Conservation (phyloP, 2,329 filamentous ascomycete species). For the Scedosporium dehoogii region DNA sequence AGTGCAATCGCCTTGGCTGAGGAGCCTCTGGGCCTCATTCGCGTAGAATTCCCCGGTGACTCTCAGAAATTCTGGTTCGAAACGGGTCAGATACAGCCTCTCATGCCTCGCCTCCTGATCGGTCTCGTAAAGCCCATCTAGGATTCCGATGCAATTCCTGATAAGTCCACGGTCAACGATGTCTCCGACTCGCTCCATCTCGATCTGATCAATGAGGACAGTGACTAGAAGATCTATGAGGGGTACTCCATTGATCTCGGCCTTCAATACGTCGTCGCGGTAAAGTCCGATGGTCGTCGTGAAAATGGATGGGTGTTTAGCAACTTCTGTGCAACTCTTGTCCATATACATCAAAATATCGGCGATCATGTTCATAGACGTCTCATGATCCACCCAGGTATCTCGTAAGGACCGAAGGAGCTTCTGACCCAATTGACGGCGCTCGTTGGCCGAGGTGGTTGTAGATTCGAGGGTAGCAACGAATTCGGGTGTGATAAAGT, state of each 20-base stretch:
- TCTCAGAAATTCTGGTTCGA: conserved; percentile 68
- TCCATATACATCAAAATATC: conserved; percentile 98
- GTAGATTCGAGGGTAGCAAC: conserved; percentile 49
- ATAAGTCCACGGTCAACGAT: conserved; percentile 76
- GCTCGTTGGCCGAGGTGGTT: conserved; percentile 63
- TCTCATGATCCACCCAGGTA: conserved; percentile 81
- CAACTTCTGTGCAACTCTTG: conserved; percentile 66
- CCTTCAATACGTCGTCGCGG: conserved; percentile 71
- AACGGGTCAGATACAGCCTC: conserved; percentile 74
- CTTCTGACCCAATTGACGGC: conserved; percentile 68
- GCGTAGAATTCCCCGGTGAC: conserved; percentile 66
- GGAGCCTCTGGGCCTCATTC: conserved; percentile 60
- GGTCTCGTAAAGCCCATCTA: conserved; percentile 78
- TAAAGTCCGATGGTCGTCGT: conserved; percentile 78
- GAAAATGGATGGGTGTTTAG: conserved; percentile 67
- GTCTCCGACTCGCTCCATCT: conserved; percentile 85
- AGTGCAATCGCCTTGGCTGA: conserved; percentile 70
- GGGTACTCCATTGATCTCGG: conserved; percentile 37
- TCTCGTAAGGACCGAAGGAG: conserved; percentile 69
- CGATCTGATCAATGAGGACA: conserved; percentile 81
- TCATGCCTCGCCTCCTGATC: conserved; percentile 66
- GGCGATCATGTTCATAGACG: conserved; percentile 92
- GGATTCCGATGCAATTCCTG: conserved; percentile 77
- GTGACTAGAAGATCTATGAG: conserved; percentile 68
- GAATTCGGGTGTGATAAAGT: conserved; percentile 61